Conservation (phyloP, 139 green algal species). For the Micromonas commoda region DNA sequence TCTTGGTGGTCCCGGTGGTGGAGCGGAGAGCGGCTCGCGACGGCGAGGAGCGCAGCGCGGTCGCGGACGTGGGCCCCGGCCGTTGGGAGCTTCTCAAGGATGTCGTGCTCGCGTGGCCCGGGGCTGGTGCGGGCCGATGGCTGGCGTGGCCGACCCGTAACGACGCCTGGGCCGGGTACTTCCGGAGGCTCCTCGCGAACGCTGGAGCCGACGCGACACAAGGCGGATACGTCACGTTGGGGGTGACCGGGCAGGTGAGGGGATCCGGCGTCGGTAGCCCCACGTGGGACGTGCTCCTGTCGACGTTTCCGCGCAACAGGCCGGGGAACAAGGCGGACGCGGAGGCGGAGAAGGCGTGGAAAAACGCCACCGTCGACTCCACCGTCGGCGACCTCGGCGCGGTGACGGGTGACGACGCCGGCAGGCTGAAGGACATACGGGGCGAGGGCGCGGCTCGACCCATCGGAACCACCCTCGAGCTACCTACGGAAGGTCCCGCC, state of each 20-base stretch:
- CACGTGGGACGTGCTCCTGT: slow-evolving; percentile 21
- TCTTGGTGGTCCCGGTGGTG: slow-evolving; percentile 22
- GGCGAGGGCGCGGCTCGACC: background rate
- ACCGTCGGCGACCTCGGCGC: background rate
- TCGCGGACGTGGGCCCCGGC: slow-evolving; percentile 6
- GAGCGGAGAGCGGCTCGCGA: background rate
- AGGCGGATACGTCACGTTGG: slow-evolving; percentile 30
- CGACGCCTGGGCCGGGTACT: slow-evolving; percentile 15
- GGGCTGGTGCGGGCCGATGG: slow-evolving; percentile 9
- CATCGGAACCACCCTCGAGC: background rate
- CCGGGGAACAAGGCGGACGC: slow-evolving; percentile 1
- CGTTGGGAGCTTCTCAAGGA: slow-evolving; percentile 11
- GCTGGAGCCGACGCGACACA: background rate
- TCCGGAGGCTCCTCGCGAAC: background rate
- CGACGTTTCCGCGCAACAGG: slow-evolving; percentile 26
- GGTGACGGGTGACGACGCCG: background rate
- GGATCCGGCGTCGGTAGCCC: slow-evolving; percentile 22
- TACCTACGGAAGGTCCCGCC: background rate
- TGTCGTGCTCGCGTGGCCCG: slow-evolving; percentile 1
- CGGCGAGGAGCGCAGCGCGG: background rate
- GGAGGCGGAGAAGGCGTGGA: slow-evolving; percentile 16
- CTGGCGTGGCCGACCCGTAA: slow-evolving; percentile 17
- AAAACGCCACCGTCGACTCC: slow-evolving; percentile 4
- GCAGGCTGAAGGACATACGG: background rate
- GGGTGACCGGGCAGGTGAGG: slow-evolving; percentile 12